phyloP scores from a whole-genome alignment of 129 eudicot genomes.

The Daucus carota region DH1_v3.0 NC_030382.2:57792001-57792500 shows the following conservation, averaged over 20 bases:
- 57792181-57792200: constrained; percentile 78
- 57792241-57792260: constrained; percentile 95
- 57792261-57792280: constrained; percentile 76
- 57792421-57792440: not conserved
- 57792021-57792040: constrained; percentile 95
- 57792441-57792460: not conserved
- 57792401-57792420: not conserved
- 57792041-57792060: constrained; percentile 83
- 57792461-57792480: not conserved
- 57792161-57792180: not conserved
- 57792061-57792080: constrained; percentile 95
- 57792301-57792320: not conserved
- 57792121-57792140: not conserved
- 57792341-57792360: not conserved
- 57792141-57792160: not conserved
- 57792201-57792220: constrained; percentile 87
- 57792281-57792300: constrained; percentile 28
- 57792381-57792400: not conserved
- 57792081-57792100: constrained; percentile 95
- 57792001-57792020: constrained; percentile 76
- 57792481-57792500: not conserved
- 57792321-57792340: not conserved
- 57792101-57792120: constrained; percentile 42
- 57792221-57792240: constrained; percentile 95
- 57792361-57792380: not conserved